These are phyloP conservation scores for Globisporangium camurandrum DNA, from an alignment of 352 stramenopile species.

Conservation along the genomic window DNA sequence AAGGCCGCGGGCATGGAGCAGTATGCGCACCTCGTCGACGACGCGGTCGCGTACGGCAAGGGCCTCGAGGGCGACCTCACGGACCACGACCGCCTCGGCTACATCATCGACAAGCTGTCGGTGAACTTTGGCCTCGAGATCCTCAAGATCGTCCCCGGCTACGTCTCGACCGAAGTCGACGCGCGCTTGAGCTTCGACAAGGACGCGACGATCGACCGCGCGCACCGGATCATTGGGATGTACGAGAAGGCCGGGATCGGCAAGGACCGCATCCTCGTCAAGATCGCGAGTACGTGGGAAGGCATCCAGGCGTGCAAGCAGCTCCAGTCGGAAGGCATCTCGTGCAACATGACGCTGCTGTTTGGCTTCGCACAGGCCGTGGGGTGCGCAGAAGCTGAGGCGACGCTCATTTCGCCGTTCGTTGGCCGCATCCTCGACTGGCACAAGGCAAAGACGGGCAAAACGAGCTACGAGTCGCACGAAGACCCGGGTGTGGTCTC, in stretches of 20 bases:
- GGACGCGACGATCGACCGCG: constrained; percentile 88
- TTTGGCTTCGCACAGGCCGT: constrained; percentile 97
- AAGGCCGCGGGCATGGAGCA: constrained; percentile 95
- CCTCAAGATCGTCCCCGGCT: constrained; percentile 94
- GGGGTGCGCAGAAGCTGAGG: constrained; percentile 90
- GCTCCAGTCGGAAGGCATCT: constrained; percentile 96
- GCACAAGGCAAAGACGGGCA: constrained; percentile 92
- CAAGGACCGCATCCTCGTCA: constrained; percentile 97
- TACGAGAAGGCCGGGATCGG: constrained; percentile 94
- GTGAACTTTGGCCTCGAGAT: constrained; percentile 98
- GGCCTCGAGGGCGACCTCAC: constrained; percentile 45
- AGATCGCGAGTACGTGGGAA: constrained; percentile 97
- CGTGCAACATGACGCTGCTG: constrained; percentile 98
- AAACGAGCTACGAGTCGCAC: constrained; percentile 87
- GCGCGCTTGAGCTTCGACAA: constrained; percentile 96
- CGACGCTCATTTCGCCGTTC: constrained; percentile 95
- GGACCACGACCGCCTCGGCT: constrained; percentile 80
- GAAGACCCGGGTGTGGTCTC: constrained; percentile 97
- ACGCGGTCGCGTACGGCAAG: constrained; percentile 93
- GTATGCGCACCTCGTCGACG: constrained; percentile 94
- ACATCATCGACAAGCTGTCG: constrained; percentile 97
- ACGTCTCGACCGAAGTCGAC: constrained; percentile 99
- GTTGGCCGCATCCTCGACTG: constrained; percentile 97
- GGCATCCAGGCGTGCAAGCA: constrained; percentile 95
- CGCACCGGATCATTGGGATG: constrained; percentile 94